Conservation (phyloP, 2,329 filamentous ascomycete genomes). For the Monosporascus ibericus region DNA sequence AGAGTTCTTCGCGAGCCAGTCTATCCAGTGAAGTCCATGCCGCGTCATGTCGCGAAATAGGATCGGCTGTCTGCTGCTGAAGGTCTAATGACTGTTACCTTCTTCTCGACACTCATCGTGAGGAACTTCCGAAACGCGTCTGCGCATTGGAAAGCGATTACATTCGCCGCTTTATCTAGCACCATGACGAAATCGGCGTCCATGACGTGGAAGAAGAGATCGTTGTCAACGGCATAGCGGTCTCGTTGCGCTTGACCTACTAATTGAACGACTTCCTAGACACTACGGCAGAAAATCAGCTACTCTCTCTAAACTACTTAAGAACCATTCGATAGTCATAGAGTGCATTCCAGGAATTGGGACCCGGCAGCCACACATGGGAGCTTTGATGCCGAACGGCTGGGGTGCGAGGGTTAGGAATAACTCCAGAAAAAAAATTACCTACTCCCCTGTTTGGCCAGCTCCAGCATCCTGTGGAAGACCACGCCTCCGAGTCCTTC, state of each 20-base stretch:
- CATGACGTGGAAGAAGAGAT: not conserved
- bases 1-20: slow-evolving; percentile 3
- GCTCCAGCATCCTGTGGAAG: not conserved
- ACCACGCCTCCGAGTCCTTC: not conserved
- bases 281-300: too few species aligned
- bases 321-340: too few species aligned
- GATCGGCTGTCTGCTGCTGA: slow-evolving; percentile 3
- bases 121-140: not conserved
- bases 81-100: not conserved
- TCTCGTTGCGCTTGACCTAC: slow-evolving; percentile 1
- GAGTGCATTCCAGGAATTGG: too few species aligned
- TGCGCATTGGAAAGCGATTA: not conserved
- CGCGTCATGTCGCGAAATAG: slow-evolving; percentile 5
- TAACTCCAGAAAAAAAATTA: too few species aligned
- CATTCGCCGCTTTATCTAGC: not conserved
- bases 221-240: not conserved
- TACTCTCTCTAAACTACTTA: too few species aligned
- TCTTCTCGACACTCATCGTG: not conserved
- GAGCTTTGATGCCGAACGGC: too few species aligned
- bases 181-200: not conserved
- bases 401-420: too few species aligned
- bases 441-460: not conserved
- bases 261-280: not conserved
- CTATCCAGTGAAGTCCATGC: slow-evolving; percentile 3
- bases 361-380: too few species aligned